Conservation (phyloP, 192 early-diverging fungal genomes). For the Phycomyces blakesleeanus region DNA sequence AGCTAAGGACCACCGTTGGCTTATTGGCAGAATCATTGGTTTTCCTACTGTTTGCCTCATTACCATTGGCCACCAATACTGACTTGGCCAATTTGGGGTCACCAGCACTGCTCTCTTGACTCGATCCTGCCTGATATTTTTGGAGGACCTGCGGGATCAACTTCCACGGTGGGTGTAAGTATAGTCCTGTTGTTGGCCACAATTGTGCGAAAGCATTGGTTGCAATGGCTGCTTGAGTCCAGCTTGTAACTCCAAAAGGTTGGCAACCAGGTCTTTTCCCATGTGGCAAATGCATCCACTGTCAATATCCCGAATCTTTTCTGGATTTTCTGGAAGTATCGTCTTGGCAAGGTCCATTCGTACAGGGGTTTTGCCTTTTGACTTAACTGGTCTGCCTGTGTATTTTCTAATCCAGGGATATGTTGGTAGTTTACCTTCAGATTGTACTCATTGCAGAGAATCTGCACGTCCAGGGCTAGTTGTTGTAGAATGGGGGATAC, state of each 20-base stretch:
- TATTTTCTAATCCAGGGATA: conserved; percentile 14
- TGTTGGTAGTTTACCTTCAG: conserved; percentile 1
- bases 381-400: conserved; percentile 3
- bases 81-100: conserved; percentile 15
- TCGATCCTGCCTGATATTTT: neutral
- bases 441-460: conserved; percentile 3
- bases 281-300: conserved; percentile 14
- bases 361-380: neutral
- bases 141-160: conserved; percentile 14
- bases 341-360: neutral
- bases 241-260: conserved; percentile 7
- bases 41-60: neutral
- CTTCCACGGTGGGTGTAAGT: conserved; percentile 19
- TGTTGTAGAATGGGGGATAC: conserved; percentile 6
- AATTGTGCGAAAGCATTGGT: conserved; percentile 15
- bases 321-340: conserved; percentile 1
- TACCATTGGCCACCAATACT: conserved; percentile 14
- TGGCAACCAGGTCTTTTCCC: neutral
- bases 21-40: neutral
- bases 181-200: conserved; percentile 19
- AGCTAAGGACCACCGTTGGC: neutral
- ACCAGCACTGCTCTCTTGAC: conserved; percentile 8
- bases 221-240: conserved; percentile 8
- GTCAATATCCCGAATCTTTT: no score
- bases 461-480: conserved; percentile 17